Base-by-base conservation (phyloP, 177 flowering plant genomes). In the Vitis hybrid region DNA sequence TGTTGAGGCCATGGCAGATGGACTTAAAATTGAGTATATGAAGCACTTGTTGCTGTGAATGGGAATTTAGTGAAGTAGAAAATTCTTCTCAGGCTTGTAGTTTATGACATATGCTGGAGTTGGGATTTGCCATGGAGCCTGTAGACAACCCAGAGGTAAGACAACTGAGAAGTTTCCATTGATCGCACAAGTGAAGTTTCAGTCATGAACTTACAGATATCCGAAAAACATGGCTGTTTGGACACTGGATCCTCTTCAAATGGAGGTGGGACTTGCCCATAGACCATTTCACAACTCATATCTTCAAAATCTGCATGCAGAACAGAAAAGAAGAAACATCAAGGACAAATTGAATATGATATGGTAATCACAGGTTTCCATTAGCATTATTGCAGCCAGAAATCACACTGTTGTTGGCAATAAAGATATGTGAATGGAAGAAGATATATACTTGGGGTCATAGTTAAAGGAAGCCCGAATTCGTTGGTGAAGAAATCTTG, bases 401-500 rank as follows among this genome's bases (percentile, higher is more conserved):
- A 59, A 10, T 48, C 26, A 48, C 50, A 34, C 15, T 11, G 29
- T 11, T 12, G 22, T 65, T 15, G 8, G 22, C 56, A 13, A 4
- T 12, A n/a, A 49, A 13, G 10, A 9, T 2, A 15, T 9, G 9
- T 8, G 11, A 22, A 14, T 11, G 52, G 49, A 3, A 2, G 16
- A n/a, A 48, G 50, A 16, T 16, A 66, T 83, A 26, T 92, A 93
- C 99, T 93, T 70, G 99, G 98, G 3, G 68, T 86, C 99, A 95
- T 95, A 57, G 99, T 95, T 45, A 93, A 75, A n/a, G 99, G 98
- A 75, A 93, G 94, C 15, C 99, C 99, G 73, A 95, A 93, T 74
- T 95, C 98, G 68, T 93, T 89, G 74, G 97, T 95, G 90, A 95
- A 93, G 83, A 93, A 95, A 82, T 95, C 97, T 80, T 95, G 99